Percentiles rank a stretch among this genome's conserved stretches.
phyloP scores from a whole-genome alignment of 805 yeast species.

The Saturnispora galanensis region DNA sequence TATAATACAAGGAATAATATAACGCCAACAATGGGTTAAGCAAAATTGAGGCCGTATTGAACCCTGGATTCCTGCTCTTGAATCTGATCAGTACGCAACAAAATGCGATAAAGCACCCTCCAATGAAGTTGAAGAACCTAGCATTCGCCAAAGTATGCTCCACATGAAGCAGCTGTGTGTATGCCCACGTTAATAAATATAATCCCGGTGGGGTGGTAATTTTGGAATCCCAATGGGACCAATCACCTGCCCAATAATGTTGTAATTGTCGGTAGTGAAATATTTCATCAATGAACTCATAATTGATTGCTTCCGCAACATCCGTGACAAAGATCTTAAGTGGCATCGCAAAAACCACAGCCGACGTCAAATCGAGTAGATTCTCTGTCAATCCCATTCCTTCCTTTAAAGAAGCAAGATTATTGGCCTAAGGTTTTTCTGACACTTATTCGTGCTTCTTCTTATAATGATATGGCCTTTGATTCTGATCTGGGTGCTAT shows the following conservation, averaged over 20 bases:
- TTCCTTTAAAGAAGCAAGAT: not conserved
- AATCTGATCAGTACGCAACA: constrained; percentile 15
- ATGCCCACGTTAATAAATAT: constrained; percentile 40
- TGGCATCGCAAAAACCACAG: constrained; percentile 13
- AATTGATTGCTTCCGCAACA: constrained; percentile 16
- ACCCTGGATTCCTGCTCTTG: constrained; percentile 11
- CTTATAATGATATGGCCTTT: not conserved
- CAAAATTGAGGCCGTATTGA: constrained; percentile 25
- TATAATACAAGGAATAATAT: constrained; percentile 73
- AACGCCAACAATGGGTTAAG: constrained; percentile 65
- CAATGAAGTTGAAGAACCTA: constrained; percentile 54
- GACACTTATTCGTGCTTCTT: not conserved
- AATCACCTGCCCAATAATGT: constrained; percentile 52
- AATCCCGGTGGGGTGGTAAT: constrained; percentile 97
- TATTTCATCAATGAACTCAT: constrained; percentile 58
- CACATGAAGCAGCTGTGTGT: constrained; percentile 23
- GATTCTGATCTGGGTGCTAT: not conserved
- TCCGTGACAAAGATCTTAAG: constrained; percentile 15
- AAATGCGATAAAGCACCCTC: constrained; percentile 40
- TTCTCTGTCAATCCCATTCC: constrained; percentile 7
- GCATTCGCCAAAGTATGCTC: constrained; percentile 32
- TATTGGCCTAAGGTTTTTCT: not conserved
- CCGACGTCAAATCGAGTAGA: constrained; percentile 11
- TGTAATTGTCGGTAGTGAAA: constrained; percentile 81
- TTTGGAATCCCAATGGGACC: constrained; percentile 70